These are phyloP conservation scores for Mycena citricolor DNA, from an alignment of 1,284 basidiomycete genomes.

Conservation along the genomic window DNA sequence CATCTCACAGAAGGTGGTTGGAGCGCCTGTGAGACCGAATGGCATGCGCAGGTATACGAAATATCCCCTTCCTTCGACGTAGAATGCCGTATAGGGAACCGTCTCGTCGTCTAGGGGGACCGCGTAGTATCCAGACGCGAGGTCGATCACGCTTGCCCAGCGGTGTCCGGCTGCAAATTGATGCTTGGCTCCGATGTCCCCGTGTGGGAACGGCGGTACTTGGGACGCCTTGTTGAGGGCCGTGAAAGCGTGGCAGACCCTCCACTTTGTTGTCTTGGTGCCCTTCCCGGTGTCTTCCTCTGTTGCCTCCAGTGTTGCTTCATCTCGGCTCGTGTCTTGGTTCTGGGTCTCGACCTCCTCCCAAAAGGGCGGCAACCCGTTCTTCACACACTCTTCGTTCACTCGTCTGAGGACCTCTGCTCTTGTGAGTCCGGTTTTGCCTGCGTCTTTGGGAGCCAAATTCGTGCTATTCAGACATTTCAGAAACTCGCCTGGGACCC, in stretches of 20 bases:
- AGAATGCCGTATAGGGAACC: slow-evolving; percentile 38
- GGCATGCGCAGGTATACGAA: slow-evolving; percentile 40
- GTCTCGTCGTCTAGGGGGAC: slow-evolving; percentile 29
- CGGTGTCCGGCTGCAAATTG: slow-evolving; percentile 32
- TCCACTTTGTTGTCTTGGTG: slow-evolving; percentile 24
- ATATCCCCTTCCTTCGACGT: slow-evolving; percentile 40
- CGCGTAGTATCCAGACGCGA: slow-evolving; percentile 35
- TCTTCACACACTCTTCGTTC: slow-evolving; percentile 22
- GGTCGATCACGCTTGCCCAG: slow-evolving; percentile 34
- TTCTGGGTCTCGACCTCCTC: slow-evolving; percentile 12
- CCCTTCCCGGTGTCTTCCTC: neutral
- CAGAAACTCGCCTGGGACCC: slow-evolving; percentile 10
- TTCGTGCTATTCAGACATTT: slow-evolving; percentile 15
- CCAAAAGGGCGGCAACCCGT: slow-evolving; percentile 22
- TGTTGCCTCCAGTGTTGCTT: slow-evolving; percentile 5
- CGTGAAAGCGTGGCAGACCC: slow-evolving; percentile 36
- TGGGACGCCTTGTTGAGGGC: slow-evolving; percentile 22
- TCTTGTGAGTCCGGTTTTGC: slow-evolving; percentile 12
- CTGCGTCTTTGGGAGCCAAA: slow-evolving; percentile 16
- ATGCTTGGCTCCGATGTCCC: slow-evolving; percentile 37
- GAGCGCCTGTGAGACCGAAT: slow-evolving; percentile 42
- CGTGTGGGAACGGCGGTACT: slow-evolving; percentile 33
- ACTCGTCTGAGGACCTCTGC: slow-evolving; percentile 10
- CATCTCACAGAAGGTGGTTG: slow-evolving; percentile 38
- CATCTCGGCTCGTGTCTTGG: too few species aligned